Conservation (phyloP, 805 yeast genomes). For the Yarrowia alimentaria region DNA sequence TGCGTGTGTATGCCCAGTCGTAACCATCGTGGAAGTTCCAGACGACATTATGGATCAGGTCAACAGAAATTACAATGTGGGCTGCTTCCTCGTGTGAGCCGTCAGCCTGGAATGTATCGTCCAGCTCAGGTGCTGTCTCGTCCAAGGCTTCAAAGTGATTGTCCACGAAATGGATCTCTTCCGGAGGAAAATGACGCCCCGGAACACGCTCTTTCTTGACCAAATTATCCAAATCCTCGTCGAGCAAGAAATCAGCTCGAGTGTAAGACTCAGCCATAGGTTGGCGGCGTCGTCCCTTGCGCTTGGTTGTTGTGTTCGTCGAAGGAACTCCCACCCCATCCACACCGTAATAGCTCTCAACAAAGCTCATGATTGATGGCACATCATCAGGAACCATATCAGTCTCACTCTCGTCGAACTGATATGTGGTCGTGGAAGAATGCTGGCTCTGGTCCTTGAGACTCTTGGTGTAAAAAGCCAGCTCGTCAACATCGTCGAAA, state of each 20-base stretch:
- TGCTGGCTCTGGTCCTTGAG: constrained; percentile 32
- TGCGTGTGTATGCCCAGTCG: constrained; percentile 82
- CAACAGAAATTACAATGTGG: no score
- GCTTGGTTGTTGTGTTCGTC: constrained; percentile 2
- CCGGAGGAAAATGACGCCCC: no score
- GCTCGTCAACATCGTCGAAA: constrained; percentile 46
- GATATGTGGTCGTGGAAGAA: constrained; percentile 40
- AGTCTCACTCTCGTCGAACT: constrained; percentile 45
- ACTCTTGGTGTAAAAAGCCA: no score
- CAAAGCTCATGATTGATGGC: constrained; percentile 35
- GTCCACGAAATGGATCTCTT: constrained; percentile 20
- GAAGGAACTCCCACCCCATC: no score
- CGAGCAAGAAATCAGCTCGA: constrained; percentile 37
- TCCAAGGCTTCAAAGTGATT: constrained; percentile 6
- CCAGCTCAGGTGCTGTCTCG: neutral
- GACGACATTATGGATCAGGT: constrained; percentile 32
- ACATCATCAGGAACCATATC: constrained; percentile 34
- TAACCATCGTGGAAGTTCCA: constrained; percentile 77
- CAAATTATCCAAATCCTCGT: constrained; percentile 39
- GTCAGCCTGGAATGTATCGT: no score
- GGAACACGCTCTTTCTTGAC: constrained; percentile 30
- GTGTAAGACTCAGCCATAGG: constrained; percentile 30
- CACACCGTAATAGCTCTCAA: constrained; percentile 40
- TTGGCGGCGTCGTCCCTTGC: constrained; percentile 2
- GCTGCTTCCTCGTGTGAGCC: no score